phyloP scores from a whole-genome alignment of 2,329 filamentous ascomycete species.

The Fusarium secorum region DNA sequence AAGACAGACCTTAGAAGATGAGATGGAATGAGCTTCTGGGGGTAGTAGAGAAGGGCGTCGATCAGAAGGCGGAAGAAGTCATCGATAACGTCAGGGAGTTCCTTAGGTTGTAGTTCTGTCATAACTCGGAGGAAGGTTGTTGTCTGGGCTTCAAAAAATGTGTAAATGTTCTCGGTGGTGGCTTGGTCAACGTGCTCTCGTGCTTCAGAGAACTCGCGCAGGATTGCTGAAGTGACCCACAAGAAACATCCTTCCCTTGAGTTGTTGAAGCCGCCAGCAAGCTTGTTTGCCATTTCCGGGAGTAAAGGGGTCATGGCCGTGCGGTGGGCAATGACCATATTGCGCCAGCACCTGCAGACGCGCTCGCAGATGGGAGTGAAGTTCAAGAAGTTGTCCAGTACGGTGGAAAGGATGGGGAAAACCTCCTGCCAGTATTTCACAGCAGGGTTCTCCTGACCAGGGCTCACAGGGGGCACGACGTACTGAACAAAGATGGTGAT shows the following conservation, averaged over 20 bases:
- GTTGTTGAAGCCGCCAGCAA: constrained; percentile 82
- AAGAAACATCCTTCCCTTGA: constrained; percentile 96
- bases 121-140: constrained; percentile 88
- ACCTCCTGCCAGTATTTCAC: constrained; percentile 97
- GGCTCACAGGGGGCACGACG: constrained; percentile 76
- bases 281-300: constrained; percentile 84
- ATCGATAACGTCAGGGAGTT: constrained; percentile 86
- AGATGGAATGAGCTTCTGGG: constrained; percentile 82
- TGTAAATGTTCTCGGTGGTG: constrained; percentile 89
- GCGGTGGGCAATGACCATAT: constrained; percentile 96
- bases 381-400: constrained; percentile 85
- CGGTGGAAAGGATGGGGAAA: constrained; percentile 84
- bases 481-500: constrained; percentile 88
- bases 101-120: constrained; percentile 77
- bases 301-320: constrained; percentile 87
- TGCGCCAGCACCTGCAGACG: constrained; percentile 93
- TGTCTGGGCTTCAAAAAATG: constrained; percentile 93
- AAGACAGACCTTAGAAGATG: constrained; percentile 83
- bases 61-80: constrained; percentile 95
- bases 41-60: constrained; percentile 93
- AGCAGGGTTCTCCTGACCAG: constrained; percentile 80
- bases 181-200: constrained; percentile 81
- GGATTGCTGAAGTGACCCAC: constrained; percentile 96
- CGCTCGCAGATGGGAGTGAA: constrained; percentile 92
- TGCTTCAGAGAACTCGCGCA: constrained; percentile 94